Base-by-base conservation (phyloP, 306 rosid genomes). In the Quercus parvula region DNA sequence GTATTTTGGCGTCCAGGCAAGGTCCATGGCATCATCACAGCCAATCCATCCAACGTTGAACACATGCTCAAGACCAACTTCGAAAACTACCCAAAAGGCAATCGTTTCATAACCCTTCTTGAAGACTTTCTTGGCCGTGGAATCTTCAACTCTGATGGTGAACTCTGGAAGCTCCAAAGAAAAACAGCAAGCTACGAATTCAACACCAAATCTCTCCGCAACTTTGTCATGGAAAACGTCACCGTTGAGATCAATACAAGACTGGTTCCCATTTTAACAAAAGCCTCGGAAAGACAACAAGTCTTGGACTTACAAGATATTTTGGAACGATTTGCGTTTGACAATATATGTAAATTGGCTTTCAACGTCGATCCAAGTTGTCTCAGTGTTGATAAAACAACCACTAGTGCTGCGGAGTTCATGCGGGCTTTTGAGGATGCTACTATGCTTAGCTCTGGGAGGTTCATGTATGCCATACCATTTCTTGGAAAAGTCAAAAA, bases 21-120 rank as follows among this genome's bases (percentile, higher is more conserved):
- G 1, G 2, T 77, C 74, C 63, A 4, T 1, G 87, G 90, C 72
- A 0, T 93, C 78, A 66, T 88, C 5, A 91, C 94, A 0, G 97
- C 94, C 5, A 84, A 90, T 79, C 93, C 98, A 0, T 24, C 52
- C 17, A 90, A 87, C 83, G 94, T 91, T 0, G 46, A 41, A 41
- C 11, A 41, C 46, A 41, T 41, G 46, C 46, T 41, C 46, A 41
- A 41, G 46, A 41, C 93, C 79, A 85, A 85, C 19, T 91, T 93
- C 86, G 84, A 87, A 0, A 93, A 93, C 83, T 91, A 91, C 70
- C 93, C 98, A 0, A 93, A 93, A 76, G 97, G 98, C 1, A 58
- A 84, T 0, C 80, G 82, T 0, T 77, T 93, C 81, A 84, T 44
- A 4, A 1, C 19, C 14, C 76, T 81, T 15, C 84, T 93, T 31